Percentiles rank a stretch among this genome's conserved stretches.
These are phyloP conservation scores for Leishmania lainsoni DNA, from an alignment of 208 protist genomes.

Conservation along the genomic window DNA sequence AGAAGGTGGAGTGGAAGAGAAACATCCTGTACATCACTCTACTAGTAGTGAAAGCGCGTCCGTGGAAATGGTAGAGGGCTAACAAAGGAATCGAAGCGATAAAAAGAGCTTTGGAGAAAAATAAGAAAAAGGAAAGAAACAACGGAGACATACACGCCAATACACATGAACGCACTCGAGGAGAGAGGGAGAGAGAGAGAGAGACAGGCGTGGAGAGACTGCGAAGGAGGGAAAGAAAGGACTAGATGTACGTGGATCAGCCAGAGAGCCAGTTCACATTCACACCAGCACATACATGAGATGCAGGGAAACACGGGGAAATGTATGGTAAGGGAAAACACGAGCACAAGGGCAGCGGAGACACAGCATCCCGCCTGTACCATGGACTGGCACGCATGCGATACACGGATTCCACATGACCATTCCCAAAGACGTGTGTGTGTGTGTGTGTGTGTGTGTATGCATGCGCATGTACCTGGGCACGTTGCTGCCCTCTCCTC, in stretches of 20 bases:
- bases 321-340: background rate
- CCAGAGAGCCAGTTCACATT: background rate
- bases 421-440: too few species aligned
- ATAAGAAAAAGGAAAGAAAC: background rate
- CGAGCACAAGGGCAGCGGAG: background rate
- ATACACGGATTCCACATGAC: too few species aligned
- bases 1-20: background rate
- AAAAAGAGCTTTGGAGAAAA: slow-evolving; percentile 3
- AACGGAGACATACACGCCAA: background rate
- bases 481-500: background rate
- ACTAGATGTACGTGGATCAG: background rate
- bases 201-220: background rate
- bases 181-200: background rate
- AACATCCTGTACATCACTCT: slow-evolving; percentile 7
- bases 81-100: background rate
- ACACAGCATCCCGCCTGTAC: background rate
- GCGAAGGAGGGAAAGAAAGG: background rate
- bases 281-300: background rate
- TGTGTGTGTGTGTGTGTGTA: background rate
- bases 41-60: background rate
- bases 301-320: background rate
- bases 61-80: slow-evolving; percentile 2
- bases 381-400: background rate
- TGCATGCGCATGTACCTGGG: background rate
- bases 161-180: background rate